A percentile compares a stretch with the other conserved stretches of the same genome.
phyloP scores from a whole-genome alignment of 805 yeast species.

The Ogataea kodamae region DNA sequence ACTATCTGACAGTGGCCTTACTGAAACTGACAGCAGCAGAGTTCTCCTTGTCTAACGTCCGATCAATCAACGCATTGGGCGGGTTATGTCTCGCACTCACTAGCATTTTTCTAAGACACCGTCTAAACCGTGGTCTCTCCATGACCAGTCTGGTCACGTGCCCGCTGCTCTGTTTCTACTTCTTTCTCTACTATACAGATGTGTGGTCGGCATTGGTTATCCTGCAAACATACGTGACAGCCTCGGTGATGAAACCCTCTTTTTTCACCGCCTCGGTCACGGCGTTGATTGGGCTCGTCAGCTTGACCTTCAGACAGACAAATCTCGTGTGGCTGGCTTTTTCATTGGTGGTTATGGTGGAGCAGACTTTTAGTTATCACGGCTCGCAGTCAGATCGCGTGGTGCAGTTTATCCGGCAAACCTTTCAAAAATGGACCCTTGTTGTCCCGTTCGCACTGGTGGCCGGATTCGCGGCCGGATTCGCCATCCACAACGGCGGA shows the following conservation, averaged over 20 bases:
- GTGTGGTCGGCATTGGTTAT: constrained; percentile 83
- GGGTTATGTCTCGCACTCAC: constrained; percentile 43
- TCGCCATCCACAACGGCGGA: constrained; percentile 69
- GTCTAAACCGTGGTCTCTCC: constrained; percentile 16
- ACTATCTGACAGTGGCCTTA: constrained; percentile 44
- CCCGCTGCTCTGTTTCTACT: constrained; percentile 73
- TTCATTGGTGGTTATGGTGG: constrained; percentile 52
- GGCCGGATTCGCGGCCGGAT: constrained; percentile 49
- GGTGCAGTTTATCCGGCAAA: constrained; percentile 26
- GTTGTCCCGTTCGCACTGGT: constrained; percentile 52
- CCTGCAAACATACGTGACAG: constrained; percentile 47
- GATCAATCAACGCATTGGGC: constrained; percentile 64
- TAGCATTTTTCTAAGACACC: constrained; percentile 17
- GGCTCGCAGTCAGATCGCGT: constrained; percentile 28
- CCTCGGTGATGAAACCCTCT: background rate
- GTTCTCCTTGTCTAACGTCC: constrained; percentile 39
- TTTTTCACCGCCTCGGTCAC: constrained; percentile 33
- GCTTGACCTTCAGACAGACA: constrained; percentile 84
- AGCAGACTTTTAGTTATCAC: constrained; percentile 34
- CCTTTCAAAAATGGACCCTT: constrained; percentile 29
- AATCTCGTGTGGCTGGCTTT: constrained; percentile 83
- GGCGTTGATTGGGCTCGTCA: constrained; percentile 53
- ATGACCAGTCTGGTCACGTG: constrained; percentile 41
- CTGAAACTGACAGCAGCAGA: constrained; percentile 29
- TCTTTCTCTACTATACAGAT: constrained; percentile 84